Evolutionary conservation across 768 basidiomycete genomes (phyloP).

Genomic region (Cystobasidium onofrii): DNA sequence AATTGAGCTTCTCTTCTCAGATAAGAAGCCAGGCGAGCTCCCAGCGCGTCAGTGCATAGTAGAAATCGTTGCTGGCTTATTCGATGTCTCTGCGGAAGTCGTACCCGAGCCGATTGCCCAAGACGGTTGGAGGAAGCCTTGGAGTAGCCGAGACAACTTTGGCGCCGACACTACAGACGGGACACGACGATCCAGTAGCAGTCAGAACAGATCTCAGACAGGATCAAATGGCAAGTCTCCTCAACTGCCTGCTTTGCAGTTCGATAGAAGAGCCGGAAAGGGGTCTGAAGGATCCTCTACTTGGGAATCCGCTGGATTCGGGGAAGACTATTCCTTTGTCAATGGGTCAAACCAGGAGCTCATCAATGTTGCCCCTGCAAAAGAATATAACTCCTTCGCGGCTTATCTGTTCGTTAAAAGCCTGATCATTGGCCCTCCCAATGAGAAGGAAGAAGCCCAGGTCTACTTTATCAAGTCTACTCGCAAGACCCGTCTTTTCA

Average conservation of each 20-base stretch:
- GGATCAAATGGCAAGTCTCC: background rate
- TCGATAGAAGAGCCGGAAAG: background rate
- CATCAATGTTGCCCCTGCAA: background rate
- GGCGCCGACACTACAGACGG: background rate
- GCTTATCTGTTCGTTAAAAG: conserved; percentile 31
- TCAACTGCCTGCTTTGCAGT: background rate
- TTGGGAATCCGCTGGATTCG: conserved; percentile 26
- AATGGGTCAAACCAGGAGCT: background rate
- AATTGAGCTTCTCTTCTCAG: conserved; percentile 76
- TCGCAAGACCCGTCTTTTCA: conserved; percentile 57
- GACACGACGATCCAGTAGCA: background rate
- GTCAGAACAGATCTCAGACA: background rate
- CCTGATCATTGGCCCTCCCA: conserved; percentile 38
- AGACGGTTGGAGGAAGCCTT: conserved; percentile 33
- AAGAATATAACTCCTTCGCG: background rate
- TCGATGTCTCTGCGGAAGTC: conserved; percentile 76
- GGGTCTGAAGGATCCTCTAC: conserved; percentile 2
- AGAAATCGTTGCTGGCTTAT: conserved; percentile 75
- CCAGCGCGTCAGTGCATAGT: conserved; percentile 79
- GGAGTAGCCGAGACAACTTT: conserved; percentile 9
- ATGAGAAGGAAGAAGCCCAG: conserved; percentile 38
- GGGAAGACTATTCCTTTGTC: conserved; percentile 1
- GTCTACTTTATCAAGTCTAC: conserved; percentile 47
- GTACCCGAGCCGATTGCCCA: conserved; percentile 50
- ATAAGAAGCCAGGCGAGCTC: conserved; percentile 96